Evolutionary conservation across 345 rosid species (phyloP), one percentile per base, ranked within the genome.

Genomic region (Arabidopsis arenosa): DNA sequence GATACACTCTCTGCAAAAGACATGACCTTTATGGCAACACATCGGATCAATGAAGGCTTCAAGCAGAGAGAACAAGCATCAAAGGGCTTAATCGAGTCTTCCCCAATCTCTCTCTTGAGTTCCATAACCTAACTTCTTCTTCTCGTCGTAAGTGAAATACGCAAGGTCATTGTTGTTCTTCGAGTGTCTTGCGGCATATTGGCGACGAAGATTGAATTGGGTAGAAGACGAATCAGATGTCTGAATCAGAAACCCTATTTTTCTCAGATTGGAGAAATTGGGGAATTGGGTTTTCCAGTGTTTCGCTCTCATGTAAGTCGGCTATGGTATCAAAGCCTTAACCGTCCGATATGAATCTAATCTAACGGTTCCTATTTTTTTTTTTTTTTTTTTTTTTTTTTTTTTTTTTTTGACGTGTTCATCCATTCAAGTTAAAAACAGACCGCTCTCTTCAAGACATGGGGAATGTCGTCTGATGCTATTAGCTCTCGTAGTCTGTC

Each of bases 91-190:
- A 92, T 88, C 2, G 97, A 95, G 80, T 95, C 99, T 83, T 92
- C 5, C 99, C 97, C 9, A 95, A 89, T 72, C 99, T 73, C 89
- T 95, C 99, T 82, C 68, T 90, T 95, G 99, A 32, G 99, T 95
- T 18, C 97, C 99, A 53, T 92, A 95, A 3, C 97, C 97, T 59
- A 95, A 86, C 85, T 92, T 90, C 67, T 82, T 79, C 86, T 95
- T 95, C 91, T 95, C 99, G 55, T 92, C 97, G 89, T 95, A 92
- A 9, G 99, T 95, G 88, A 92, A 95, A 82, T 85, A 95, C 3
- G 99, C 97, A 72, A 92, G 85, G 79, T 95, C 99, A 56, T 92
- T 95, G 85, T 90, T 92, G 88, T 90, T 92, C 87, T 92, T 95
- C 51, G 97, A 95, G 78, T 95, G 99, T 75, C 99, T 83, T 94